Base-by-base conservation (phyloP, 2,329 filamentous ascomycete species). In the Colletotrichum chlorophyti region DNA sequence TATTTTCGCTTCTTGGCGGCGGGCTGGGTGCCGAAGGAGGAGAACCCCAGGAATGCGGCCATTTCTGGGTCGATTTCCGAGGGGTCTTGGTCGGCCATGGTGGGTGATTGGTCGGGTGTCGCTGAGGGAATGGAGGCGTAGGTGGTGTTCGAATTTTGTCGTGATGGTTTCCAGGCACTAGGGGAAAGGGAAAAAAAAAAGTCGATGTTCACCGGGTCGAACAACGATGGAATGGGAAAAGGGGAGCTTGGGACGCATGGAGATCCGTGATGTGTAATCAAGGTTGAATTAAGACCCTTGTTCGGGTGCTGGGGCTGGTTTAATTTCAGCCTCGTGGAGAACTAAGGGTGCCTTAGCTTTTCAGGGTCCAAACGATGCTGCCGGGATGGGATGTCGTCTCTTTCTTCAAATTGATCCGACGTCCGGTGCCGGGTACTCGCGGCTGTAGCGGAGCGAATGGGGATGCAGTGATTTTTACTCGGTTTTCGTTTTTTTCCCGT, bases 11-110 rank as follows among this genome's bases (percentile, higher is more conserved):
- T 90, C 71, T 90, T 91, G 17, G 59, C 53, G 38, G 79, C 79
- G 1, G 81, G 75, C 64, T 82, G 77, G 9, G 75, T 72, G 64
- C 89, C 89, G 68, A 93, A 93, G 55, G 84, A 82, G 8, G 86
- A 82, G 72, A 93, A 93, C 62, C 90, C 90, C 86, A 93, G 89
- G 42, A 83, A 81, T 37, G 83, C 82, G 19, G 87, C 86, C 70
- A 91, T 86, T 17, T 69, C 68, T n/a, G 69, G 68, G 32, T 72
- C 68, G 27, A 40, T n/a, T 3, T 55, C 57, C 15, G 54, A 34
- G 34, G 63, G 55, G 50, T 69, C 68, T 43, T 65, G 58, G 14
- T 53, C 41, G 59, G 60, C 53, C 55, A 62, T 62, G 48, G 29
- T 41, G 24, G 29, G 31, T 7, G 12, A 15, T 37, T 29, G 26